phyloP scores from a whole-genome alignment of 352 stramenopile species.

The Globisporangium cederbergense region DNA sequence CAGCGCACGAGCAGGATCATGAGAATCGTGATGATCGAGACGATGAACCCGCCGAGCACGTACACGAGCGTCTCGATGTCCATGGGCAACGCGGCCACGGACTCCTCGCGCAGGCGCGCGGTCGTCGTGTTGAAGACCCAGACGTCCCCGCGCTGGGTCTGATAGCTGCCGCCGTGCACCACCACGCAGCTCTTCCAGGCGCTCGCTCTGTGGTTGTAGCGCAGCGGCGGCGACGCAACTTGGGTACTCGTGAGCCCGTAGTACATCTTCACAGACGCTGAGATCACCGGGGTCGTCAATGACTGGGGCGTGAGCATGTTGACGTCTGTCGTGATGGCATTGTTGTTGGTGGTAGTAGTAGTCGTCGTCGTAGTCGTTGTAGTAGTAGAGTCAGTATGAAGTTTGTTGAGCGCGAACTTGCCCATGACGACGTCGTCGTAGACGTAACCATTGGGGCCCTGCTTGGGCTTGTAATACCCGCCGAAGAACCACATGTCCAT shows the following conservation, averaged over 20 bases:
- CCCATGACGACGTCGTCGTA: conserved; percentile 60
- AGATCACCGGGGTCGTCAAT: conserved; percentile 1
- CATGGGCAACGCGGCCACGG: conserved; percentile 28
- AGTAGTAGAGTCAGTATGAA: not conserved
- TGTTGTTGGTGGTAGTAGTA: not conserved
- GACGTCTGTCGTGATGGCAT: conserved; percentile 1
- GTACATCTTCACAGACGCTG: conserved; percentile 29
- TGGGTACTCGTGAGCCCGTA: conserved; percentile 14
- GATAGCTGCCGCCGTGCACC: conserved; percentile 69
- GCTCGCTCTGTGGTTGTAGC: conserved; percentile 62
- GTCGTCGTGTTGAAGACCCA: conserved; percentile 67
- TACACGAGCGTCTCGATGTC: conserved; percentile 73
- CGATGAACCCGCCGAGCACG: conserved; percentile 61
- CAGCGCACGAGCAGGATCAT: conserved; percentile 61
- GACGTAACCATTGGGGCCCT: conserved; percentile 60
- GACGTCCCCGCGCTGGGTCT: conserved; percentile 59
- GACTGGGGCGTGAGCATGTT: conserved; percentile 15
- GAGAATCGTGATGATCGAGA: conserved; percentile 56
- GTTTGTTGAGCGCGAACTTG: conserved; percentile 26
- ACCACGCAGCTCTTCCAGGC: conserved; percentile 59
- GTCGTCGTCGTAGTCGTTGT: not conserved
- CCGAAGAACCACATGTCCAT: conserved; percentile 71
- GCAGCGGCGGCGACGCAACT: conserved; percentile 32
- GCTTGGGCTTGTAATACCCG: conserved; percentile 56
- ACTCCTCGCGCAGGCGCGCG: conserved; percentile 25